Evolutionary conservation across 2,329 filamentous ascomycete genomes (phyloP), one percentile per base, ranked within the genome.

Genomic region (Didymella exigua): DNA sequence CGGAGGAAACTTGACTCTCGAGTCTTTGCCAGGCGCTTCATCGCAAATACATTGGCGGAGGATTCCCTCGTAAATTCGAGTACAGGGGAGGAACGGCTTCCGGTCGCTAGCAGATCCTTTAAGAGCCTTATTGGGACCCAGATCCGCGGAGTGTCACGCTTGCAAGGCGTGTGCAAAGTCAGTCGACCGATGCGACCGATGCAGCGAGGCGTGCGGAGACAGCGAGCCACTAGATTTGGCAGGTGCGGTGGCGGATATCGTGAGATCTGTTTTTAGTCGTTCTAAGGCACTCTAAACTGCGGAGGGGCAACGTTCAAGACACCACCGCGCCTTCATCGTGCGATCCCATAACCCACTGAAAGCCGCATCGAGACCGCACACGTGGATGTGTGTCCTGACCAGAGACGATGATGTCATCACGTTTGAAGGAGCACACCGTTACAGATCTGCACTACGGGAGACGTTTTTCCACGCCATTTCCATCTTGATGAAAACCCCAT

Each of bases 241-340:
- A 47, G 46, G 40, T 55, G 41, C 21, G n/a, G 46, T 55, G 52
- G 52, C 52, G 52, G 41, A 49, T 41, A 46, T 55, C 52, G 23
- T 23, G 46, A 45, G 21, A 36, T 31, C 5, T 34, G 26, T 21
- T 26, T 24, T 11, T 29, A 29, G 10, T 13, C 23, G 26, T 29
- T 27, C 33, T 6, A 19, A 29, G 23, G 10, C 18, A 41, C 44
- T 33, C 44, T 48, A 26, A 26, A 37, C 23, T 23, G 30, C 11
- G 43, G 46, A 49, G 34, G 27, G 27, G 34, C 45, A 34, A 36
- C 33, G 46, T 33, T 36, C 16, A 23, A 29, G 46, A 42, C 46
- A 55, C 41, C 40, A 49, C 41, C 40, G 46, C 44, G 18, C 11
- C 23, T 2, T n/a, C 38, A 34, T 31, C 31, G 31, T 27, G 26